Percentiles rank a stretch among this genome's conserved stretches.
Evolutionary conservation across 768 basidiomycete species (phyloP).

Genomic region (Boletus subparvulus): DNA sequence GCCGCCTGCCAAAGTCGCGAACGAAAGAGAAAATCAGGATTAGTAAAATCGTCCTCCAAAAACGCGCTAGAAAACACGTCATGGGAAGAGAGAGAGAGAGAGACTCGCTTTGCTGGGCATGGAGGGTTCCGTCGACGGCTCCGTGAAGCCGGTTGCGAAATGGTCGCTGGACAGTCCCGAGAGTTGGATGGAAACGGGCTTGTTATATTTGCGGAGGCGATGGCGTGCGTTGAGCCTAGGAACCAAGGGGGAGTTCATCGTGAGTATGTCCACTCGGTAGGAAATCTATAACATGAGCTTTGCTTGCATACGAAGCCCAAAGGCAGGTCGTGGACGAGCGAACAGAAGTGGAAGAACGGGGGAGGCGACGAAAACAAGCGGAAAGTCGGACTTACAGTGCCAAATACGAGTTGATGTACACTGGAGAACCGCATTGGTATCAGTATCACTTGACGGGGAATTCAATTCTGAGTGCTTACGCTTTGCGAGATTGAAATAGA

Average conservation of each 20-base stretch:
- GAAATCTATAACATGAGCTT: background rate
- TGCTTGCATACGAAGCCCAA: no score
- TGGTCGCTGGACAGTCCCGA: constrained; percentile 32
- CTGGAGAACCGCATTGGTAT: constrained; percentile 23
- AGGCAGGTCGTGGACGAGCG: background rate
- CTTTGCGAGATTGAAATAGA: constrained; percentile 55
- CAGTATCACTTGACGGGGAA: background rate
- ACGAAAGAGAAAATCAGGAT: background rate
- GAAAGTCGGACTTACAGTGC: constrained; percentile 34
- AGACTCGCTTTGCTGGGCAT: constrained; percentile 1
- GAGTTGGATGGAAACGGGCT: constrained; percentile 44
- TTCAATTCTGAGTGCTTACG: constrained; percentile 32
- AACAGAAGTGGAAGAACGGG: background rate
- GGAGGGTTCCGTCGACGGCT: background rate
- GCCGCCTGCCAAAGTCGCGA: background rate
- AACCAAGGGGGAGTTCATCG: background rate
- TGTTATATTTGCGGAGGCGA: constrained; percentile 36
- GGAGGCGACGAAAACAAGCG: no score
- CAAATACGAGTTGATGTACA: constrained; percentile 58
- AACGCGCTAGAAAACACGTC: no score
- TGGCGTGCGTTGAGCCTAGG: constrained; percentile 48
- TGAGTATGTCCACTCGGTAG: background rate
- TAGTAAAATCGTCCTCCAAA: background rate
- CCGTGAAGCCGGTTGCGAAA: constrained; percentile 4
- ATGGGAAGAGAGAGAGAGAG: background rate